phyloP scores from a whole-genome alignment of 208 protist genomes.

The Trypanosoma scelopori region DNA sequence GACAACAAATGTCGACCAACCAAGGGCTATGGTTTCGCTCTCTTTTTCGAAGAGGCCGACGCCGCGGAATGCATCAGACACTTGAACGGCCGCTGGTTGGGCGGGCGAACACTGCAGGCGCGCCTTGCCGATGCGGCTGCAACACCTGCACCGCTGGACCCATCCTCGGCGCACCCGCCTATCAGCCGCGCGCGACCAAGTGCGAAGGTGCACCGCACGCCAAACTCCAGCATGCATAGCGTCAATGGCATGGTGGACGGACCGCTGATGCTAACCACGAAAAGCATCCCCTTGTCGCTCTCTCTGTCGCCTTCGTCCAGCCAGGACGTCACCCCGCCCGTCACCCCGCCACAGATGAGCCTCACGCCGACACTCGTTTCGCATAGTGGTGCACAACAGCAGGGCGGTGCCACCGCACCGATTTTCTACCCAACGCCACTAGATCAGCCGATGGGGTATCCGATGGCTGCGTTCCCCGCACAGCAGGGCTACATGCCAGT shows the following conservation, averaged over 20 bases:
- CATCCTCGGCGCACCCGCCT: constrained; percentile 19
- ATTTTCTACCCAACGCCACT: constrained; percentile 5
- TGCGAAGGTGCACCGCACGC: neutral
- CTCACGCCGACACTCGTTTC: constrained; percentile 5
- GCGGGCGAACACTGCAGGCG: constrained; percentile 47
- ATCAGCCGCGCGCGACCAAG: constrained; percentile 9
- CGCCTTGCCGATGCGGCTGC: constrained; percentile 59
- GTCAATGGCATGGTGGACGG: neutral
- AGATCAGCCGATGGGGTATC: constrained; percentile 11
- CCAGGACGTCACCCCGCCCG: constrained; percentile 19
- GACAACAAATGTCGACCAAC: constrained; percentile 50
- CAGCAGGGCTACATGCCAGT: constrained; percentile 14
- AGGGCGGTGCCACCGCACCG: neutral
- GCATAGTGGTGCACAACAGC: neutral
- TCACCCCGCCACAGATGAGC: constrained; percentile 16
- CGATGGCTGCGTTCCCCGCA: constrained; percentile 2
- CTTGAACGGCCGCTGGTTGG: constrained; percentile 45
- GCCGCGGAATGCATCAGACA: constrained; percentile 52
- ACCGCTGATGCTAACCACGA: neutral
- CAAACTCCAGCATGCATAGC: constrained; percentile 17
- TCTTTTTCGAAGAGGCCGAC: constrained; percentile 61
- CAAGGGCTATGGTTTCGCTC: constrained; percentile 72
- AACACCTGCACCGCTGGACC: constrained; percentile 47
- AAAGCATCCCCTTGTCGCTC: neutral
- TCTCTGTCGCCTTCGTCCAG: constrained; percentile 17